Percentiles rank a stretch among this genome's conserved stretches.
phyloP scores from a whole-genome alignment of 345 rosid genomes.

The Stellera chamaejasme region DNA sequence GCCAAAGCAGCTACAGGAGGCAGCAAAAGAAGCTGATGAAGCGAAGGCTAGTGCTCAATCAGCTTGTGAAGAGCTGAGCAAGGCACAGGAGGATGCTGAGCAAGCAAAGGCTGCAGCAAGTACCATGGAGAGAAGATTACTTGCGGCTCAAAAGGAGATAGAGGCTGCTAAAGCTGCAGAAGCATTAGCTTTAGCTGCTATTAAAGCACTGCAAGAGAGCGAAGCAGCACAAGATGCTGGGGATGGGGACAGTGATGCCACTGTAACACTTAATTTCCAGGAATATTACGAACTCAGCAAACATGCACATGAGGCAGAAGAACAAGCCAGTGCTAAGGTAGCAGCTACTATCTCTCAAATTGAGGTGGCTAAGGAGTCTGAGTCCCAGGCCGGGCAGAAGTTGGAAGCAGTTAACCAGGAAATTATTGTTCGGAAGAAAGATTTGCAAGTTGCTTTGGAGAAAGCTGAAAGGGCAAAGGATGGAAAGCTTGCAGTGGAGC shows the following conservation, averaged over 20 bases:
- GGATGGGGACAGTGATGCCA: conserved; percentile 35
- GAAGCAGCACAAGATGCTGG: conserved; percentile 36
- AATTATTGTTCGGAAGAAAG: conserved; percentile 48
- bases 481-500: conserved; percentile 76
- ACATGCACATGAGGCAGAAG: conserved; percentile 72
- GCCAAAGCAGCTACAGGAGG: conserved; percentile 70
- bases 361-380: conserved; percentile 66
- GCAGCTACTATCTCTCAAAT: conserved; percentile 63
- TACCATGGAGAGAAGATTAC: conserved; percentile 60
- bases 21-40: conserved; percentile 70
- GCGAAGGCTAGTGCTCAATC: conserved; percentile 55
- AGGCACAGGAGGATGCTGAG: conserved; percentile 72
- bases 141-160: conserved; percentile 73
- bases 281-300: conserved; percentile 89
- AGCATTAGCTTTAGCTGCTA: conserved; percentile 72
- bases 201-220: conserved; percentile 82
- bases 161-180: conserved; percentile 87
- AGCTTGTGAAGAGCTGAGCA: conserved; percentile 69
- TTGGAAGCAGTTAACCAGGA: conserved; percentile 60
- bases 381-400: conserved; percentile 40
- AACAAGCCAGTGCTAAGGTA: conserved; percentile 60
- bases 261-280: conserved; percentile 66
- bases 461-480: conserved; percentile 87
- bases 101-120: conserved; percentile 74
- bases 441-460: conserved; percentile 52